Conservation (phyloP, 257 asterid genomes). For the Solanum pennellii region DNA sequence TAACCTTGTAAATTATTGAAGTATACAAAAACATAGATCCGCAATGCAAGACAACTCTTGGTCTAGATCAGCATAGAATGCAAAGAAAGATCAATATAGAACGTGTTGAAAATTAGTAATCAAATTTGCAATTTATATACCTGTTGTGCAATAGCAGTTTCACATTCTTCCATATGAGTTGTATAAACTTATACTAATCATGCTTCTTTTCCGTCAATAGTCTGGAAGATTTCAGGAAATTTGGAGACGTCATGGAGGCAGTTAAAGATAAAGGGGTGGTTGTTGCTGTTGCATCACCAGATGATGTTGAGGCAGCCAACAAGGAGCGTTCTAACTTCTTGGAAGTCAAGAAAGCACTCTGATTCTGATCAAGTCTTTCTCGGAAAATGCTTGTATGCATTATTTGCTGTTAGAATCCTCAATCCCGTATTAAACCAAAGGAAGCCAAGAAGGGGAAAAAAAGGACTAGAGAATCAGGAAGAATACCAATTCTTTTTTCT, state of each 20-base stretch:
- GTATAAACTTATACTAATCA: not conserved
- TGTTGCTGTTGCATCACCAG: constrained; percentile 89
- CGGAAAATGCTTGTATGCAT: not conserved
- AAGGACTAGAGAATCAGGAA: not conserved
- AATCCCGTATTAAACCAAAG: not conserved
- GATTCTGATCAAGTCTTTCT: not conserved
- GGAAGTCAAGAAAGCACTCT: constrained; percentile 78
- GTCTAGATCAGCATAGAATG: not conserved
- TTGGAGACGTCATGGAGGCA: constrained; percentile 57
- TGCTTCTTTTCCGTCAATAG: constrained; percentile 13
- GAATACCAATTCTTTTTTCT: not conserved
- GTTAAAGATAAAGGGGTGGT: constrained; percentile 76
- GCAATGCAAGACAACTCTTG: not conserved
- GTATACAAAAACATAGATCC: not conserved
- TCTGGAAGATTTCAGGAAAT: constrained; percentile 82
- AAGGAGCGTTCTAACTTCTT: constrained; percentile 51
- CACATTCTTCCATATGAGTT: not conserved
- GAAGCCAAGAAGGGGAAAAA: not conserved
- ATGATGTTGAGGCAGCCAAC: constrained; percentile 79
- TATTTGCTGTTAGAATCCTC: not conserved
- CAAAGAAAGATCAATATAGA: not conserved
- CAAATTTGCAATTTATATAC: not conserved
- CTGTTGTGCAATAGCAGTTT: not conserved
- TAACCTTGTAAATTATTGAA: not conserved
- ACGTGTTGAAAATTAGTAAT: not conserved